These are phyloP conservation scores for Gnomoniopsis sp. DNA, from an alignment of 2,329 filamentous ascomycete species.

Conservation along the genomic window DNA sequence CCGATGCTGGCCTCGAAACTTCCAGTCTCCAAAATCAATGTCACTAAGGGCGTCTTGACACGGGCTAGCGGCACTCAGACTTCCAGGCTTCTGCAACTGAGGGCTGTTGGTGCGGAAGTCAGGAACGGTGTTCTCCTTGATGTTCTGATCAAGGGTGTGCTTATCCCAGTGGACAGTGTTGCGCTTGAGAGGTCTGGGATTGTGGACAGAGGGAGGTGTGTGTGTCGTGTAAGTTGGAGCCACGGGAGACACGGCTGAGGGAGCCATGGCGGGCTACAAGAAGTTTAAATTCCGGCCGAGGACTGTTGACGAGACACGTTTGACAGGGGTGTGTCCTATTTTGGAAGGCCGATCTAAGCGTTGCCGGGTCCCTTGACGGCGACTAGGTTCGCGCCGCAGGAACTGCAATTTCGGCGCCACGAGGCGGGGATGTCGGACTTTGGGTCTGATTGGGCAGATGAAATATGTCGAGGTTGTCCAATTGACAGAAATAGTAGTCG, in stretches of 20 bases:
- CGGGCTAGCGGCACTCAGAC: neutral
- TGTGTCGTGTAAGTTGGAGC: conserved; percentile 5
- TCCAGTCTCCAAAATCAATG: conserved; percentile 4
- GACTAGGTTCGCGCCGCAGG: neutral
- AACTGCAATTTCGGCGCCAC: neutral
- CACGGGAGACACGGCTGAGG: conserved; percentile 1
- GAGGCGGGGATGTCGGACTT: too few species aligned
- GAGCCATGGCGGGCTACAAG: conserved; percentile 2
- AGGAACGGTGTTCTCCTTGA: conserved; percentile 10
- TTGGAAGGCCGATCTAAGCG: neutral
- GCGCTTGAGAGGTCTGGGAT: neutral
- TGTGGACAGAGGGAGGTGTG: conserved; percentile 6
- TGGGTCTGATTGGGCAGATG: too few species aligned
- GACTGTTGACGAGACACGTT: neutral
- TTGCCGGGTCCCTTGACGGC: neutral
- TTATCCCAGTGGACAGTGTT: conserved; percentile 17
- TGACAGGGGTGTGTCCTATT: neutral
- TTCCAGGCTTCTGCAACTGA: neutral
- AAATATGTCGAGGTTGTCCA: too few species aligned
- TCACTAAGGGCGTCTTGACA: conserved; percentile 1
- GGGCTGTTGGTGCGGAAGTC: neutral
- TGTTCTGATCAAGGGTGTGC: neutral
- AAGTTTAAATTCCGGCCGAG: conserved; percentile 6
- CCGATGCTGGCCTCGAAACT: conserved; percentile 13
- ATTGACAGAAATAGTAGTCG: neutral